Base-by-base conservation (phyloP, 1,139 yeast species). In the Pichia norvegensis region DNA sequence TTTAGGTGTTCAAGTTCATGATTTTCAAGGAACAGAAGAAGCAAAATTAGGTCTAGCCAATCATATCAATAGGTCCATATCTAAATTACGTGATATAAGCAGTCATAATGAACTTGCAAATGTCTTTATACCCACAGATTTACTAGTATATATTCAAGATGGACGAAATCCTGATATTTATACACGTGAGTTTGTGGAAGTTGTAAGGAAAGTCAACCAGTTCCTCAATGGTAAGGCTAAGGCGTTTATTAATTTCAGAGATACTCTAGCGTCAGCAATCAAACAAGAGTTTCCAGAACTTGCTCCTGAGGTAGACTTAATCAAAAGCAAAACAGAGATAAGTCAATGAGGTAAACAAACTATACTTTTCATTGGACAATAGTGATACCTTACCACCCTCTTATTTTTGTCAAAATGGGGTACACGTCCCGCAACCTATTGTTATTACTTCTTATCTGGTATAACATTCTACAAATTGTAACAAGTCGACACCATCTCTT, bases 141-240 rank as follows among this genome's bases (percentile, higher is more conserved):
- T 86, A 16, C 67, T 86, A 8, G 80, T 81, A 50, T 85, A 92
- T 61, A 86, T 92, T 40, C 97, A 92, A 61, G 95, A 88, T 58
- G 98, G 98, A 2, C 72, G 98, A 54, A 92, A 92, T 60, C 98
- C 99, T 0, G 97, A 92, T 61, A 90, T 92, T 41, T 92, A 92
- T 64, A 88, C 97, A 0, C 74, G 98, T 61, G 98, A 94, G 65
- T 92, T 92, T 66, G 87, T 90, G 11, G 98, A 92, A 63, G 86
- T 92, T 38, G 84, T 92, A 20, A 82, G 90, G 27, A 82, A 86
- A 56, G 81, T 88, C 50, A 92, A 92, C 62, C 97, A 95, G 58
- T 78, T 83, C 53, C 71, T 92, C 50, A 78, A 88, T 60, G 98
- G 97, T 10, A 86, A 86, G 63, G 79, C 81, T 73, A 58, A 67